phyloP scores from a whole-genome alignment of 2,329 filamentous ascomycete genomes.

The Aphanoascus verrucosus region DNA sequence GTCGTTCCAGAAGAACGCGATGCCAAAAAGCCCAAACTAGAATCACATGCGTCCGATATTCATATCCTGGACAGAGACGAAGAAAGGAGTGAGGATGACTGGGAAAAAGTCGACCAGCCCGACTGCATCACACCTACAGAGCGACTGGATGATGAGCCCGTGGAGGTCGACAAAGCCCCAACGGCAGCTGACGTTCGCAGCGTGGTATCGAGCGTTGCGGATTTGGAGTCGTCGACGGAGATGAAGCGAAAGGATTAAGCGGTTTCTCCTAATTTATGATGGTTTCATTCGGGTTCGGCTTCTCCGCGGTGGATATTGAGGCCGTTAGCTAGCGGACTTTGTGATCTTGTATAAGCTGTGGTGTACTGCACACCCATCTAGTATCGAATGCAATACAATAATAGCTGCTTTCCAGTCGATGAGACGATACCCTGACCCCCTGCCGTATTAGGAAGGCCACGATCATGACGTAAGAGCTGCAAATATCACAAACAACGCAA shows the following conservation, averaged over 20 bases:
- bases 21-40: conserved; percentile 40
- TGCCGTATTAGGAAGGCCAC: neutral
- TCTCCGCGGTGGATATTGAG: too few relatives aligned
- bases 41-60: conserved; percentile 12
- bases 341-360: neutral
- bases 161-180: conserved; percentile 24
- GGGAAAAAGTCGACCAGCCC: conserved; percentile 30
- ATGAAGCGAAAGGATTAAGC: conserved; percentile 8
- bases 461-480: neutral
- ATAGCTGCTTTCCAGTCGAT: too few relatives aligned
- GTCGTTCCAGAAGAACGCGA: conserved; percentile 35
- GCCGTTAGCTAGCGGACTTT: neutral
- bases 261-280: too few relatives aligned
- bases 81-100: conserved; percentile 29
- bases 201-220: conserved; percentile 26
- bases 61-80: conserved; percentile 17
- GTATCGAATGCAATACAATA: neutral
- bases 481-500: conserved; percentile 10
- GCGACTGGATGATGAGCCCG: conserved; percentile 26
- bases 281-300: too few relatives aligned
- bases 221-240: conserved; percentile 15
- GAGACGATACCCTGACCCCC: neutral
- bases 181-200: conserved; percentile 27
- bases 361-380: neutral
- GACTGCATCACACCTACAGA: conserved; percentile 19